These are phyloP conservation scores for Phytophthora vignae DNA, from an alignment of 352 stramenopile species.

Conservation along the genomic window DNA sequence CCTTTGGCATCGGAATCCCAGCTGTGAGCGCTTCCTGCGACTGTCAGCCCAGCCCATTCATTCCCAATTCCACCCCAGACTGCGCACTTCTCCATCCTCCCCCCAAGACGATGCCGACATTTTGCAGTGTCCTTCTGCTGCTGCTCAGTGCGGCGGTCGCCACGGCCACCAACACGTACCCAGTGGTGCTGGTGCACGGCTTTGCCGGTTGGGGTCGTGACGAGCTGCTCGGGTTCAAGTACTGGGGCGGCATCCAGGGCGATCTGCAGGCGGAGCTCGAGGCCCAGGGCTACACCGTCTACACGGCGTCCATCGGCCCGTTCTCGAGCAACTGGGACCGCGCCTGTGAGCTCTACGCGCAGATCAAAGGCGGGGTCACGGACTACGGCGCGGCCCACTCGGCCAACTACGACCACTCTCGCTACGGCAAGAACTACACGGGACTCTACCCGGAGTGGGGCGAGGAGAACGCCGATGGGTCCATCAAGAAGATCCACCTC, in stretches of 20 bases:
- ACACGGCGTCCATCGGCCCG: slow-evolving; percentile 58
- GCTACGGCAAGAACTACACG: slow-evolving; percentile 51
- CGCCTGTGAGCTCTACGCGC: slow-evolving; percentile 66
- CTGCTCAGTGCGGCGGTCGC: slow-evolving; percentile 20
- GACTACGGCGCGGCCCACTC: slow-evolving; percentile 62
- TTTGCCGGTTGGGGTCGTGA: slow-evolving; percentile 54
- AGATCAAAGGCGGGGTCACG: slow-evolving; percentile 59
- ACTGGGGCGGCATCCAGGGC: slow-evolving; percentile 61
- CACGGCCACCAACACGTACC: slow-evolving; percentile 47
- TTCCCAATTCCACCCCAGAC: slow-evolving; percentile 16
- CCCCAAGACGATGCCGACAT: slow-evolving; percentile 13
- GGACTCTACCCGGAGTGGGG: slow-evolving; percentile 71
- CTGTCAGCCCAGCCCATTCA: background rate
- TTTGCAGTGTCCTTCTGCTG: slow-evolving; percentile 27
- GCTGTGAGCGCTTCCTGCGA: no score
- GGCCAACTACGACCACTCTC: slow-evolving; percentile 40
- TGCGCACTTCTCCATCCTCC: background rate
- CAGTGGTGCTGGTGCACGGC: slow-evolving; percentile 62
- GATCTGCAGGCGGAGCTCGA: slow-evolving; percentile 54
- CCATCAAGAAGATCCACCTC: slow-evolving; percentile 72
- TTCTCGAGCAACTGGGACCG: slow-evolving; percentile 74
- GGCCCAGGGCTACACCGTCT: slow-evolving; percentile 51
- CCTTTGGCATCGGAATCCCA: background rate
- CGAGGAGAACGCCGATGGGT: slow-evolving; percentile 44
- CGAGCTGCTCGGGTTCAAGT: slow-evolving; percentile 54